These are phyloP conservation scores for Galerina sulciceps DNA, from an alignment of 768 basidiomycete genomes.

Conservation along the genomic window DNA sequence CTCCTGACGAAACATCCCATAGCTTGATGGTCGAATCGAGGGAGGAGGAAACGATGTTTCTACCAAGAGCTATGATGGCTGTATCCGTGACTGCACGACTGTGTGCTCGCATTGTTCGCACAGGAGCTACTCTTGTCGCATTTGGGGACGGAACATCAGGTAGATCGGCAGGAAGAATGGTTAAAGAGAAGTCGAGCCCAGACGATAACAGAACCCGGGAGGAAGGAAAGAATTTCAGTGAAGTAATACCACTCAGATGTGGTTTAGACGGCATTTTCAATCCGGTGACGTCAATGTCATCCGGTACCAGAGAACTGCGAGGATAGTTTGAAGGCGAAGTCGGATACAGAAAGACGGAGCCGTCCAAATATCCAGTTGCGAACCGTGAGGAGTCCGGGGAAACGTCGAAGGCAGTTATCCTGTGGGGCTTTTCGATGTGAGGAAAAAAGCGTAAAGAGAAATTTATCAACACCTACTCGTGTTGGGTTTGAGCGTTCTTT, in stretches of 20 bases:
- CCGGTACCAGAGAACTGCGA: conserved; percentile 13
- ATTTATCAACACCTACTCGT: conserved; percentile 33
- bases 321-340: conserved; percentile 27
- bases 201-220: conserved; percentile 72
- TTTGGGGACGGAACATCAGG: conserved; percentile 23
- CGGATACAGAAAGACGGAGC: conserved; percentile 57
- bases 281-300: conserved; percentile 30
- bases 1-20: conserved; percentile 70
- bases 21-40: conserved; percentile 72
- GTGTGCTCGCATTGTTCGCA: conserved; percentile 69
- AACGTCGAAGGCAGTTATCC: conserved; percentile 68
- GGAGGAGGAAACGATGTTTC: conserved; percentile 66
- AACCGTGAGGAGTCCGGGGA: conserved; percentile 62
- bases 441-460: background rate
- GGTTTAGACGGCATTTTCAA: conserved; percentile 37
- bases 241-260: conserved; percentile 59
- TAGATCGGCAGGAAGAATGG: conserved; percentile 66
- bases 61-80: conserved; percentile 67
- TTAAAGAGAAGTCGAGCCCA: conserved; percentile 68
- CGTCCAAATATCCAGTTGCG: conserved; percentile 65
- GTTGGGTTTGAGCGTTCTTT: conserved; percentile 45
- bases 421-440: conserved; percentile 43
- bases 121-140: conserved; percentile 47
- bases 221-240: conserved; percentile 70
- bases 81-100: conserved; percentile 65